Conservation (phyloP, 1,284 basidiomycete genomes). For the Neotropicomus parvogracilis region DNA sequence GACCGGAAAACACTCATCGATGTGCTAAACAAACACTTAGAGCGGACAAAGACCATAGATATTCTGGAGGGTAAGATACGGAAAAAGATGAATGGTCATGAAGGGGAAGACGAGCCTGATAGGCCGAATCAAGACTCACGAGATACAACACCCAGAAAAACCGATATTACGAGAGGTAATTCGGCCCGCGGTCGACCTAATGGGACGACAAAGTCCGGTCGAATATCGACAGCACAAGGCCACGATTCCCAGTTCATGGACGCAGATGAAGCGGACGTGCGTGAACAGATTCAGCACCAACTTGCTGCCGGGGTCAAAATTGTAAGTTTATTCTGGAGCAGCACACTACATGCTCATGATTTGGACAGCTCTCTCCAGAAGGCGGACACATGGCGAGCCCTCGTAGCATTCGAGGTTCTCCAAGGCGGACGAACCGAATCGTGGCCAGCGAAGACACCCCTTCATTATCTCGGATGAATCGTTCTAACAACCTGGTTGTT, state of each 20-base stretch:
- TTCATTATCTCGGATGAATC: constrained; percentile 34
- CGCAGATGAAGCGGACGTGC: constrained; percentile 83
- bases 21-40: constrained; percentile 77
- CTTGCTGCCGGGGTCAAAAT: constrained; percentile 71
- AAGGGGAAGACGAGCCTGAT: constrained; percentile 38
- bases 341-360: constrained; percentile 12
- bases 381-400: constrained; percentile 57
- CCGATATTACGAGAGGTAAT: constrained; percentile 39
- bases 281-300: constrained; percentile 81
- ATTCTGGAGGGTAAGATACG: constrained; percentile 74
- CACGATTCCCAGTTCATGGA: constrained; percentile 85
- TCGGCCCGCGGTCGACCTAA: constrained; percentile 34
- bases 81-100: constrained; percentile 35
- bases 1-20: constrained; percentile 81
- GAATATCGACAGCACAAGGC: constrained; percentile 44
- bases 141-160: constrained; percentile 53
- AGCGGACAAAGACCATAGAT: constrained; percentile 81
- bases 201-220: constrained; percentile 27
- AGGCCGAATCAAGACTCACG: constrained; percentile 43
- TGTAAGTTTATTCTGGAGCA: constrained; percentile 41
- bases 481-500: constrained; percentile 41
- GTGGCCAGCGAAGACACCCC: constrained; percentile 38
- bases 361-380: constrained; percentile 46
- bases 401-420: constrained; percentile 63
- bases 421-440: constrained; percentile 46